Conservation (phyloP, 768 basidiomycete genomes). For the Tylopilus rubrobrunneus region DNA sequence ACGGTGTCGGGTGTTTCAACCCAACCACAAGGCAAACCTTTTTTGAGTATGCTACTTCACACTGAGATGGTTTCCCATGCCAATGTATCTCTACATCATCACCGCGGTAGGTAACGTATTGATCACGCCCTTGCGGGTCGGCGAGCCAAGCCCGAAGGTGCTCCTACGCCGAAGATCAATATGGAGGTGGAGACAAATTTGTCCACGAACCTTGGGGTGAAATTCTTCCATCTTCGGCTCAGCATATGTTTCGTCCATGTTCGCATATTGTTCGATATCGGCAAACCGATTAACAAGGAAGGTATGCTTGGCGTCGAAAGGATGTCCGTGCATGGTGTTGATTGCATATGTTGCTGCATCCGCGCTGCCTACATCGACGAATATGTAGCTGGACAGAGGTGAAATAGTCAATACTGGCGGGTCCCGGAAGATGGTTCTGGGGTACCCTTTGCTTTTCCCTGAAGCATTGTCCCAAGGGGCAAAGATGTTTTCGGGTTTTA, state of each 20-base stretch:
- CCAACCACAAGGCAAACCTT: conserved; percentile 45
- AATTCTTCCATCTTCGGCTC: conserved; percentile 77
- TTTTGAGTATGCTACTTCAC: conserved; percentile 72
- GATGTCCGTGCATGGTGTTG: conserved; percentile 64
- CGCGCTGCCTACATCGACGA: conserved; percentile 70
- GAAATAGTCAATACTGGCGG: neutral
- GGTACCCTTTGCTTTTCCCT: conserved; percentile 91
- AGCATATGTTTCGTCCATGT: conserved; percentile 71
- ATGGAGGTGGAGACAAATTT: neutral
- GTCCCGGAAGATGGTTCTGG: conserved; percentile 4
- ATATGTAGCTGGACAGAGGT: conserved; percentile 57
- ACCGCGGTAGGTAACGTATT: conserved; percentile 90
- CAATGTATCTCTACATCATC: conserved; percentile 89
- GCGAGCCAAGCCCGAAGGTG: conserved; percentile 94
- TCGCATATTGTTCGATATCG: conserved; percentile 81
- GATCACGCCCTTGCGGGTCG: conserved; percentile 90
- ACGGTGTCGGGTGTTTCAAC: neutral
- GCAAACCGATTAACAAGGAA: conserved; percentile 85
- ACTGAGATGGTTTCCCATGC: conserved; percentile 88
- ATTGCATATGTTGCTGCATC: conserved; percentile 72
- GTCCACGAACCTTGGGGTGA: conserved; percentile 56
- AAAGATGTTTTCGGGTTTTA: conserved; percentile 74
- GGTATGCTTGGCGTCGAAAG: conserved; percentile 84
- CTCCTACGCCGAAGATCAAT: conserved; percentile 51
- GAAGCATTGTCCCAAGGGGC: conserved; percentile 84